Base-by-base conservation (phyloP, 441 rosid genomes). In the Jatropha podagrica region DNA sequence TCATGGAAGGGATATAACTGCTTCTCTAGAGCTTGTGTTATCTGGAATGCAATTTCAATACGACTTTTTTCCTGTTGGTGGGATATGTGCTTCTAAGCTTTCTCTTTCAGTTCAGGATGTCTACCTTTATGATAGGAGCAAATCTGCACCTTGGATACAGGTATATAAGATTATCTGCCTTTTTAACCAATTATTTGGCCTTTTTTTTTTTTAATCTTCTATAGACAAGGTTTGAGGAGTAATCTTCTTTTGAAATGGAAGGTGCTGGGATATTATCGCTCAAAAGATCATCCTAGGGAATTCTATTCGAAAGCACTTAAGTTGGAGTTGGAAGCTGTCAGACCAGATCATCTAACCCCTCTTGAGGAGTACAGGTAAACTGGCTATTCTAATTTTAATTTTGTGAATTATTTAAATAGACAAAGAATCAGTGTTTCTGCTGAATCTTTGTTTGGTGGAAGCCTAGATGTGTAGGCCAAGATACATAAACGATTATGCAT, bases 331-430 rank as follows among this genome's bases (percentile, higher is more conserved):
- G 97, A 93, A 83, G 92, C 95, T 84, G 96, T 95, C 73, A 90
- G 96, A 81, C 99, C 99, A 51, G 90, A 95, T 81, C 96, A 97
- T 77, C 80, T 74, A 74, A 91, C 83, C 46, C 99, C 99, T 74
- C 97, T 97, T 6, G 99, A 97, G 86, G 99, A 97, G 85, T 92
- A 94, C 79, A 81, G 99, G 99, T 94, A 83, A 76, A 75, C 48
- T 42, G 66, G 5, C 56, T 59, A 71, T 80, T 77, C 70, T 71
- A 9, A 44, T 75, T 71, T 80, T 64, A 23, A 32, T 56, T 51
- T 62, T 72, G 6, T 44, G 61, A 41, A 17, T 37, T 62, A 69
- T n/a, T 73, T 37, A 56, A 65, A 52, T 42, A 6, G 4, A 12
- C 27, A 32, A 38, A 58, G 27, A 27, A 44, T 5, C 6, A 55